These are phyloP conservation scores for Leccinum solheimii DNA, from an alignment of 1,284 basidiomycete genomes.

Conservation along the genomic window DNA sequence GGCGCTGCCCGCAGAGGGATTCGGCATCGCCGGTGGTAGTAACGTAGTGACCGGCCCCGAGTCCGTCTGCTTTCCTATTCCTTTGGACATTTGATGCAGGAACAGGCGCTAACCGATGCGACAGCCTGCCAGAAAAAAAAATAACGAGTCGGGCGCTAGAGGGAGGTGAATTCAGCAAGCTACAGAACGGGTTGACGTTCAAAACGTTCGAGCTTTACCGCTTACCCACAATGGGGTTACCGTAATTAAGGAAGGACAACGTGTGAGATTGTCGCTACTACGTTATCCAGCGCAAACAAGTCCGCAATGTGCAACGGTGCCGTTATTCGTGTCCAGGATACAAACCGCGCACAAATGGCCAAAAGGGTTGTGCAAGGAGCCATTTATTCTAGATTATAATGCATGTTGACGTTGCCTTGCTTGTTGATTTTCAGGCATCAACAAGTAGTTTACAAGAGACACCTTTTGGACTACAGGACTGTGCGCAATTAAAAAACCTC, in stretches of 20 bases:
- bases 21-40: constrained; percentile 44
- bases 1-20: constrained; percentile 61
- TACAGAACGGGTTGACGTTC: constrained; percentile 4
- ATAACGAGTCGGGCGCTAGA: background rate
- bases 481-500: background rate
- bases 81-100: constrained; percentile 27
- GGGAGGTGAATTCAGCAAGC: background rate
- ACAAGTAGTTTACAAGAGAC: constrained; percentile 22
- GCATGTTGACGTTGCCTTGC: background rate
- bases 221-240: constrained; percentile 3
- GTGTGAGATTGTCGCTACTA: background rate
- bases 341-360: background rate
- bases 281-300: background rate
- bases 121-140: background rate
- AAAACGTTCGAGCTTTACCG: background rate
- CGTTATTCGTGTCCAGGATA: background rate
- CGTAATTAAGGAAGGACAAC: background rate
- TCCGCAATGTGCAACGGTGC: background rate
- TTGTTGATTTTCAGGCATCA: constrained; percentile 6
- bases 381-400: background rate
- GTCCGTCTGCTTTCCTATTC: constrained; percentile 31
- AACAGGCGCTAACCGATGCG: background rate
- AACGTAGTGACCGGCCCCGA: background rate
- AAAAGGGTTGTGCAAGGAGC: background rate
- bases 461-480: constrained; percentile 7